Conservation (phyloP, 1,284 basidiomycete species). For the Sporisorium scitamineum region DNA sequence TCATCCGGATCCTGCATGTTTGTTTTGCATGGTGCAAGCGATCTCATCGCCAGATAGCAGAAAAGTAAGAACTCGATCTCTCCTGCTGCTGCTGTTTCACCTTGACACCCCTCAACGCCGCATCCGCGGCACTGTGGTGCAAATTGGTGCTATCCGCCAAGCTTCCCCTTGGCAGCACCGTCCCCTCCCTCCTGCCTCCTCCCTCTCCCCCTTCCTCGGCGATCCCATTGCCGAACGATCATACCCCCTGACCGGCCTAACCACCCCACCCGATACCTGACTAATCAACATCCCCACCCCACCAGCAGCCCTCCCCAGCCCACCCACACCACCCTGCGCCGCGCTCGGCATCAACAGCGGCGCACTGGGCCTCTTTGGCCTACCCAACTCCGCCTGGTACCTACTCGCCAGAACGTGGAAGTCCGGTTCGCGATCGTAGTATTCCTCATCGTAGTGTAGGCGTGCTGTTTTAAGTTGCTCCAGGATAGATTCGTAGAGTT, state of each 20-base stretch:
- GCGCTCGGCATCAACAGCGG: conserved; percentile 43
- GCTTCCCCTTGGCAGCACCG: neutral
- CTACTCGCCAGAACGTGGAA: conserved; percentile 26
- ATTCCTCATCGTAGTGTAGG: conserved; percentile 38
- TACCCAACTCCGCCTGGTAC: conserved; percentile 30
- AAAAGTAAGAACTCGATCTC: conserved; percentile 21
- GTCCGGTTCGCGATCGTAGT: conserved; percentile 33
- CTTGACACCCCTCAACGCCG: neutral
- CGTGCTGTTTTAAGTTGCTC: conserved; percentile 37
- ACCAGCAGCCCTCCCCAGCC: conserved; percentile 12
- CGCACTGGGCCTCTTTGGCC: conserved; percentile 18
- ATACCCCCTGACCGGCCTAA: conserved; percentile 21
- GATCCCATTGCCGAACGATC: neutral
- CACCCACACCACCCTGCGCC: conserved; percentile 9
- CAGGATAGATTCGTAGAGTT: conserved; percentile 47
- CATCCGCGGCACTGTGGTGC: neutral
- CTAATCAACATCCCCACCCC: conserved; percentile 15
- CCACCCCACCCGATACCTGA: conserved; percentile 23
- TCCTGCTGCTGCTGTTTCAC: neutral
- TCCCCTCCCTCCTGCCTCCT: neutral
- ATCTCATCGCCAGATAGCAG: conserved; percentile 24
- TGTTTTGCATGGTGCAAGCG: neutral
- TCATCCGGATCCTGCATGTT: neutral
- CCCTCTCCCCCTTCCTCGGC: neutral
- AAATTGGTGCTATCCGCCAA: conserved; percentile 11